Conservation (phyloP, 768 basidiomycete species). For the Lactarius tabidus region DNA sequence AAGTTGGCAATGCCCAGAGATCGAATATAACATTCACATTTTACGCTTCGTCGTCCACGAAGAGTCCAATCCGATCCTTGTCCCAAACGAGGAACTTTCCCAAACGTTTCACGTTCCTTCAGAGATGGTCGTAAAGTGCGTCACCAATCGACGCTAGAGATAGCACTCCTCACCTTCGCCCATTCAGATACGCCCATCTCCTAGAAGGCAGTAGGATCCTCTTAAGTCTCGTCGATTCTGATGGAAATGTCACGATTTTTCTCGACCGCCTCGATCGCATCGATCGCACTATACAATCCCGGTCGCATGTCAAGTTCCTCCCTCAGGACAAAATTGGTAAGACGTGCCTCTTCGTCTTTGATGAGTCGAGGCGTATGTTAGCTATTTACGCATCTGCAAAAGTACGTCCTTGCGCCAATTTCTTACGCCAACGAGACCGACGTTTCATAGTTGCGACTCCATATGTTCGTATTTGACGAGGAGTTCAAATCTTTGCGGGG, state of each 20-base stretch:
- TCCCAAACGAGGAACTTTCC: slow-evolving; percentile 2
- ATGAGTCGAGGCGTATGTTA: slow-evolving; percentile 50
- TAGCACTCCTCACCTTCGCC: neutral
- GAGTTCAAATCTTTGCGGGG: slow-evolving; percentile 39
- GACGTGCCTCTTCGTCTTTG: slow-evolving; percentile 45
- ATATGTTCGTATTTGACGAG: slow-evolving; percentile 50
- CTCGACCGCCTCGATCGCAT: slow-evolving; percentile 14
- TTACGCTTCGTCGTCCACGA: slow-evolving; percentile 13
- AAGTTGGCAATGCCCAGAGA: slow-evolving; percentile 8
- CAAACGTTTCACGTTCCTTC: slow-evolving; percentile 14
- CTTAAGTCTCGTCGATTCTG: slow-evolving; percentile 11
- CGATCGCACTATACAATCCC: slow-evolving; percentile 5
- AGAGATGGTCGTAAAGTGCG: slow-evolving; percentile 12
- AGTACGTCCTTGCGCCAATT: slow-evolving; percentile 28
- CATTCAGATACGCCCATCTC: slow-evolving; percentile 19
- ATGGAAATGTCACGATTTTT: slow-evolving; percentile 16
- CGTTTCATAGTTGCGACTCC: slow-evolving; percentile 32
- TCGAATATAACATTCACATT: slow-evolving; percentile 11
- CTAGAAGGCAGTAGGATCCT: slow-evolving; percentile 20
- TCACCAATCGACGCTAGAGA: too few relatives aligned
- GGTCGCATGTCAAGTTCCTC: slow-evolving; percentile 27
- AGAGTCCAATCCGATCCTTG: slow-evolving; percentile 9
- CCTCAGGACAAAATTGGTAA: slow-evolving; percentile 47
- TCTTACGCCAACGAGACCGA: neutral
- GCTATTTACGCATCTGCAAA: slow-evolving; percentile 43